Conservation (phyloP, 257 asterid genomes). For the Asclepias syriaca region DNA sequence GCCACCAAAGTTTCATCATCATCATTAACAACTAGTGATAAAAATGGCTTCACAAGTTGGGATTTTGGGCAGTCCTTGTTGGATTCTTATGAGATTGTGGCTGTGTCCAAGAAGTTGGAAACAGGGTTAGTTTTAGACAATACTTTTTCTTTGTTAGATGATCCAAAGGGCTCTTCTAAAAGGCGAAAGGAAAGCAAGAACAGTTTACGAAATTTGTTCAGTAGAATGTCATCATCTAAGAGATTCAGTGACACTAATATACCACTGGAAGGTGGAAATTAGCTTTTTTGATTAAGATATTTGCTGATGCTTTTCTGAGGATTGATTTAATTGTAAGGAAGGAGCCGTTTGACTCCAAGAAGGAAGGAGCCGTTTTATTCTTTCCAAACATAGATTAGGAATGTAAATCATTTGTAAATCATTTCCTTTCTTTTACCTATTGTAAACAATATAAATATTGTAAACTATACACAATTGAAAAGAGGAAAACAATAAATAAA, state of each 20-base stretch:
- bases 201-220: slow-evolving; percentile 69
- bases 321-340: not conserved
- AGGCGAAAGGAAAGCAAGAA: slow-evolving; percentile 55
- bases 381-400: too few relatives aligned
- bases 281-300: too few relatives aligned
- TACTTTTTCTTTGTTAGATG: slow-evolving; percentile 27
- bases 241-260: slow-evolving; percentile 28
- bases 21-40: not conserved
- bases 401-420: too few relatives aligned
- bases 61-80: slow-evolving; percentile 76
- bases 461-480: too few relatives aligned
- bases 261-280: slow-evolving; percentile 15
- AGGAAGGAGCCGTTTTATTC: too few relatives aligned
- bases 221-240: slow-evolving; percentile 39
- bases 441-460: too few relatives aligned
- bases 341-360: too few relatives aligned
- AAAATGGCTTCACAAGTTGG: slow-evolving; percentile 36
- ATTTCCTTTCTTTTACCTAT: too few relatives aligned
- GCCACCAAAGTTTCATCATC: slow-evolving; percentile 17
- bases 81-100: slow-evolving; percentile 84
- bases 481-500: too few relatives aligned
- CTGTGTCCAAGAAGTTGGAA: slow-evolving; percentile 66
- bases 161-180: slow-evolving; percentile 19
- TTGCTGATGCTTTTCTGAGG: not conserved
- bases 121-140: slow-evolving; percentile 42